Evolutionary conservation across 345 rosid species (phyloP), one percentile per base, ranked within the genome.

Genomic region (Eucalyptus albens): DNA sequence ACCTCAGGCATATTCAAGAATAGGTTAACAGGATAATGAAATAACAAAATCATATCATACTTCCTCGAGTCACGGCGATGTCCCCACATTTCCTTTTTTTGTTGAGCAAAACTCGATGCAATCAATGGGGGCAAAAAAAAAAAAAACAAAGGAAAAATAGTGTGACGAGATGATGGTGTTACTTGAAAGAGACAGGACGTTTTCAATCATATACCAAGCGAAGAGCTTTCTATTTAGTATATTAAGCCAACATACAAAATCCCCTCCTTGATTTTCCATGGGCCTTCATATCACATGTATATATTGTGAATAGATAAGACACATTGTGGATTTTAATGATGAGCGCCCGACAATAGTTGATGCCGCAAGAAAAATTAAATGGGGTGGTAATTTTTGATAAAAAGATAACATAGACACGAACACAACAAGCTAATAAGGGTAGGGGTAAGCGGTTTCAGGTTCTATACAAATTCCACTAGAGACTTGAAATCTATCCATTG

Each of bases 381-480:
- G 62, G 6, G 62, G 3, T 24, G 3, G 62, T 56, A 56, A 56
- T 56, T 56, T 56, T 4, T 56, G 1, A 56, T 24, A 22, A 56
- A 56, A 24, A 56, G 27, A 56, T 56, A 56, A 56, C 62, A 24
- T 4, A 24, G 3, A 56, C 62, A 22, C 1, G 3, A 24, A 56
- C 29, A 24, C 6, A 1, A 56, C 6, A 56, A 56, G 29, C 29
- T 56, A 56, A 22, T 56, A 56, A 24, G 62, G 62, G 12, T 51
- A 17, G 1, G 22, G 8, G 9, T 51, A 51, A 51, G 22, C 9
- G 9, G 4, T 51, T 51, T 7, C 1, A 17, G 1, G 9, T 51
- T 17, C 4, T 0, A 0, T 17, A 51, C 9, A 17, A 0, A 7
- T 51, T 51, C 4, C 22, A 51, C 9, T 2, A 3, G 22, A 2